Percentiles rank a stretch among this genome's conserved stretches.
Evolutionary conservation across 139 green algal species (phyloP).

Genomic region (Edaphochlamys debaryana): DNA sequence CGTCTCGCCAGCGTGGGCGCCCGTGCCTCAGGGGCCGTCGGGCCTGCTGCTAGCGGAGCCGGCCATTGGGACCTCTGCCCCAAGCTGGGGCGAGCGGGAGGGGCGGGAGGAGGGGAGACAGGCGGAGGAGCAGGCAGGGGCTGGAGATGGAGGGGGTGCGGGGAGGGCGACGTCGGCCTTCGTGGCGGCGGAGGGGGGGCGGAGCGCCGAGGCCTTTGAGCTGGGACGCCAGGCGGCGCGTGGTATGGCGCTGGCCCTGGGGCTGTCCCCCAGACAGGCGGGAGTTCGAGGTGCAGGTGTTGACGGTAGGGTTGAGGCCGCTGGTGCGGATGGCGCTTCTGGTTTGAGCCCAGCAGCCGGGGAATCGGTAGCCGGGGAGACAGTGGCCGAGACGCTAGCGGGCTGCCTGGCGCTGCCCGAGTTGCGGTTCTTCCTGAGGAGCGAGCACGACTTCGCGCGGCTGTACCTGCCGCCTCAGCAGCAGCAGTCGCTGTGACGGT

Average conservation of each 20-base stretch:
- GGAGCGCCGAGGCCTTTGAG: background rate
- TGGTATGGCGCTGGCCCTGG: constrained; percentile 11
- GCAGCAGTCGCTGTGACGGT: too few relatives aligned
- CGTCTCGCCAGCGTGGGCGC: constrained; percentile 1
- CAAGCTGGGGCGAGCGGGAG: background rate
- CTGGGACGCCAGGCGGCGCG: constrained; percentile 12
- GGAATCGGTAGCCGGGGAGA: background rate
- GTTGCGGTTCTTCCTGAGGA: constrained; percentile 10
- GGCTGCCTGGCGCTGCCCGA: constrained; percentile 13
- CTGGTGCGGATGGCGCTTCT: background rate
- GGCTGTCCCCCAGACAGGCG: background rate
- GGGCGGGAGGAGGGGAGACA: background rate
- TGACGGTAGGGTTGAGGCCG: background rate
- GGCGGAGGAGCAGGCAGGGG: background rate
- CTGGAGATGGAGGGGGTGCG: background rate
- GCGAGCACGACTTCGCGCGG: background rate
- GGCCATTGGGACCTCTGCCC: too few relatives aligned
- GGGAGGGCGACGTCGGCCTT: background rate
- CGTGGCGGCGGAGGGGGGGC: background rate
- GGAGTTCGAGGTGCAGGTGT: background rate
- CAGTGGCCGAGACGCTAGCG: background rate
- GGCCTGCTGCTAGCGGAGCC: background rate
- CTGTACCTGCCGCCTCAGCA: constrained; percentile 13
- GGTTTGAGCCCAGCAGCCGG: background rate
- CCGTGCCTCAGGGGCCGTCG: background rate